These are phyloP conservation scores for Macrophomina phaseolina DNA, from an alignment of 2,329 filamentous ascomycete genomes.

Conservation along the genomic window DNA sequence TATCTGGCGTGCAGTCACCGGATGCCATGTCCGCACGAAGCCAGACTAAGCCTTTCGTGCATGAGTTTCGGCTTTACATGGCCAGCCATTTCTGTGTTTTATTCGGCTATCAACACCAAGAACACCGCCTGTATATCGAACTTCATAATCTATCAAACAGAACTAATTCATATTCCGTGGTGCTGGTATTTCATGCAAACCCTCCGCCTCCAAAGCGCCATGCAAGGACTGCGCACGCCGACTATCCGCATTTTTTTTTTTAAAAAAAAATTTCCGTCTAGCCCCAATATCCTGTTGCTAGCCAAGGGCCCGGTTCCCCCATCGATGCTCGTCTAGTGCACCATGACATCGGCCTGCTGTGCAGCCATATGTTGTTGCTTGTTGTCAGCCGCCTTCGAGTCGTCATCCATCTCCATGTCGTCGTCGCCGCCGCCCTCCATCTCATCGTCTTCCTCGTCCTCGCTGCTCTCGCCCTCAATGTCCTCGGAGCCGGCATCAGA, in stretches of 20 bases:
- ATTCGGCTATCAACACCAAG: neutral
- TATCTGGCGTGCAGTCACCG: neutral
- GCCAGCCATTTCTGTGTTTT: too few species aligned
- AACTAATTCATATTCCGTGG: constrained; percentile 15
- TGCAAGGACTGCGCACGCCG: constrained; percentile 8
- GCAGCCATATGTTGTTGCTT: constrained; percentile 36
- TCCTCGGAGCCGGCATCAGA: constrained; percentile 80
- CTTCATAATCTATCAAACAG: constrained; percentile 22
- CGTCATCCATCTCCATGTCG: constrained; percentile 64
- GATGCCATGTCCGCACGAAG: too few species aligned
- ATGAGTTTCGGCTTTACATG: too few species aligned
- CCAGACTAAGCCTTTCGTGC: too few species aligned
- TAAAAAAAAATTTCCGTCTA: neutral
- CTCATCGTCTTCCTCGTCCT: constrained; percentile 71
- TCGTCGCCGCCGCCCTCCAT: constrained; percentile 66
- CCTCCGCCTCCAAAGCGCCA: constrained; percentile 13
- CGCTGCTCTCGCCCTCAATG: constrained; percentile 76
- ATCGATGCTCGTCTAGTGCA: constrained; percentile 37
- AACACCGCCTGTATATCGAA: neutral
- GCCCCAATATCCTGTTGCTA: neutral
- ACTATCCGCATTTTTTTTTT: neutral
- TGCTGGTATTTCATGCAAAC: constrained; percentile 22
- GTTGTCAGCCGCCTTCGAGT: constrained; percentile 38
- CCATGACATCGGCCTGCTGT: constrained; percentile 44
- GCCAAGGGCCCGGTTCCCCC: neutral